Percentiles rank a stretch among this genome's conserved stretches.
These are phyloP conservation scores for Zasmidium angulare DNA, from an alignment of 2,329 filamentous ascomycete species.

Conservation along the genomic window DNA sequence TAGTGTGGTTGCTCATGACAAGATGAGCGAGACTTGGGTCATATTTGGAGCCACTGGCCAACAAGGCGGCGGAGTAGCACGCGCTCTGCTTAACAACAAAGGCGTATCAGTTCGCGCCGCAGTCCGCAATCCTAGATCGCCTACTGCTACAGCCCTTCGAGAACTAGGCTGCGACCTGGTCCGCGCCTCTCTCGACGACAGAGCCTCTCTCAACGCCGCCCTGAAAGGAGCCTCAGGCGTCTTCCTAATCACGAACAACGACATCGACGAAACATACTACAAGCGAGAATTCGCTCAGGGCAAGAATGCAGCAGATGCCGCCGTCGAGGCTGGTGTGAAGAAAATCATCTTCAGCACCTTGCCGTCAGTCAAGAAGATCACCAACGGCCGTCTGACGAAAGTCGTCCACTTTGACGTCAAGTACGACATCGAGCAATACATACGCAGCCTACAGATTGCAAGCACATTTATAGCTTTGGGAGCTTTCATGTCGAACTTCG, in stretches of 20 bases:
- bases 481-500: neutral
- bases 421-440: neutral
- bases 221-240: neutral
- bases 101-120: neutral
- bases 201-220: neutral
- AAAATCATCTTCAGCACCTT: neutral
- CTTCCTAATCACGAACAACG: neutral
- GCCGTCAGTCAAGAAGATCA: neutral
- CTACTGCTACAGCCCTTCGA: neutral
- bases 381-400: neutral
- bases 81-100: neutral
- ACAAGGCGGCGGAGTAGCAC: neutral
- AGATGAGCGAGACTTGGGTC: neutral
- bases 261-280: neutral
- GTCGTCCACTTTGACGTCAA: neutral
- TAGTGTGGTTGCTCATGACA: no score
- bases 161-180: neutral
- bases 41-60: neutral
- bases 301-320: neutral
- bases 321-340: neutral
- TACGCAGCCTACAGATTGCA: neutral
- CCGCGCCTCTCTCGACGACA: neutral
- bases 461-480: neutral
- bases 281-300: neutral
- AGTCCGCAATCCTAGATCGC: neutral